A percentile compares a stretch with the other conserved stretches of the same genome.
Conservation (phyloP, 108 stramenopile genomes). For the Parietichytrium sp. region DNA sequence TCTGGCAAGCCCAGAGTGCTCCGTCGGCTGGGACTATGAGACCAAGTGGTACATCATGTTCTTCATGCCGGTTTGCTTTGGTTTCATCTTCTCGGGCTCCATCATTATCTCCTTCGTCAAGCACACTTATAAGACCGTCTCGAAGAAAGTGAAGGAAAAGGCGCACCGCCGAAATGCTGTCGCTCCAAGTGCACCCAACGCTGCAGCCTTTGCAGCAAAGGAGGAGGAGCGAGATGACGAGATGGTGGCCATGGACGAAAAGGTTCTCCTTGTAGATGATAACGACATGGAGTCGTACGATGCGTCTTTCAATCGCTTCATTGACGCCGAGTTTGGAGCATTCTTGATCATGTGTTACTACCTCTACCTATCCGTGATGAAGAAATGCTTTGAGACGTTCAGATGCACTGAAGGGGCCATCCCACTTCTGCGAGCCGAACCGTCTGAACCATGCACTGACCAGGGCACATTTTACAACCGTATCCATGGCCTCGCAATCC, state of each 20-base stretch:
- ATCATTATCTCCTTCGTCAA: slow-evolving; percentile 16
- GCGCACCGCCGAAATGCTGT: neutral
- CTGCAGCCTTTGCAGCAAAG: neutral
- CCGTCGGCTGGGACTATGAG: slow-evolving; percentile 41
- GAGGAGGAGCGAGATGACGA: neutral
- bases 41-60: slow-evolving; percentile 44
- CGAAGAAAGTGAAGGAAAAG: neutral
- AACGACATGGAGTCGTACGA: slow-evolving; percentile 36
- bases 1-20: slow-evolving; percentile 51
- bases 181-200: too few species aligned
- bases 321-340: slow-evolving; percentile 36
- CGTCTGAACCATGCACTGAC: neutral
- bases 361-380: slow-evolving; percentile 45
- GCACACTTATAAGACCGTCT: slow-evolving; percentile 9
- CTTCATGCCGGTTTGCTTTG: slow-evolving; percentile 38
- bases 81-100: neutral
- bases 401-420: slow-evolving; percentile 14
- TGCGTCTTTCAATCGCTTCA: slow-evolving; percentile 2
- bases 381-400: slow-evolving; percentile 44
- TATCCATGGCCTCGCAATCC: neutral
- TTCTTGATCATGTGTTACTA: slow-evolving; percentile 45
- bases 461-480: neutral
- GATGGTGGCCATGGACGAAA: slow-evolving; percentile 1
- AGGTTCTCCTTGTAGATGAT: slow-evolving; percentile 28
- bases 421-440: neutral